Evolutionary conservation across 345 rosid genomes (phyloP).

Genomic region (Aquilaria malaccensis): DNA sequence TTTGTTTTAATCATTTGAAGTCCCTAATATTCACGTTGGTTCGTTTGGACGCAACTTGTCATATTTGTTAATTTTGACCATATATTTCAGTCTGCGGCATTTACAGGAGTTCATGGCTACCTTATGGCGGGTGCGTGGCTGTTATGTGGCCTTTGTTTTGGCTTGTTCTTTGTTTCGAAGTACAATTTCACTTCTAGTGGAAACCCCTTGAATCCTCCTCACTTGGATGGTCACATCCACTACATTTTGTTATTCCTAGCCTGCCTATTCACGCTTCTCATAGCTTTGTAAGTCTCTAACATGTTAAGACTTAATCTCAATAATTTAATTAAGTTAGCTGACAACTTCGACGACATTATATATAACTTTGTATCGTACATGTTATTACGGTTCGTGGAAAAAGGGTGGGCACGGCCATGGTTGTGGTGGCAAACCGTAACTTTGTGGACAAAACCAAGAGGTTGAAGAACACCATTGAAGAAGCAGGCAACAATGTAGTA

Average conservation of each 20-base stretch:
- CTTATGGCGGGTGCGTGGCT: slow-evolving; percentile 49
- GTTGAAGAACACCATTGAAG: slow-evolving; percentile 34
- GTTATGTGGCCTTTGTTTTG: slow-evolving; percentile 39
- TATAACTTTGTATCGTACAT: background rate
- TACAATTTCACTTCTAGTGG: background rate
- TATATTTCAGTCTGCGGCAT: slow-evolving; percentile 63
- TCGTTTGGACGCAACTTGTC: background rate
- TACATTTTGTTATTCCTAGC: slow-evolving; percentile 25
- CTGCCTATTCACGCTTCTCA: slow-evolving; percentile 33
- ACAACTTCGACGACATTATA: background rate
- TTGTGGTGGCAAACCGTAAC: slow-evolving; percentile 35
- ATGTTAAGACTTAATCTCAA: background rate
- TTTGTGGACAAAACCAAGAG: slow-evolving; percentile 29
- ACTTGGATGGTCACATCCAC: slow-evolving; percentile 15
- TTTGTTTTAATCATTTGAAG: background rate
- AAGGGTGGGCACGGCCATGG: slow-evolving; percentile 40
- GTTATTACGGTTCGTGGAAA: slow-evolving; percentile 3
- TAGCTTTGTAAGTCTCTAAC: slow-evolving; percentile 43
- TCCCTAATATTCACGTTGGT: no score
- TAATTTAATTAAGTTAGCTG: background rate
- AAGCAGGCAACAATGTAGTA: slow-evolving; percentile 32
- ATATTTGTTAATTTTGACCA: background rate
- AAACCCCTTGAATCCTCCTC: slow-evolving; percentile 14
- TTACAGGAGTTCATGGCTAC: slow-evolving; percentile 66
- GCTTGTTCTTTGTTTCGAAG: slow-evolving; percentile 27